Evolutionary conservation across 148 eudicot genomes (phyloP).

Genomic region (Cornus florida): DNA sequence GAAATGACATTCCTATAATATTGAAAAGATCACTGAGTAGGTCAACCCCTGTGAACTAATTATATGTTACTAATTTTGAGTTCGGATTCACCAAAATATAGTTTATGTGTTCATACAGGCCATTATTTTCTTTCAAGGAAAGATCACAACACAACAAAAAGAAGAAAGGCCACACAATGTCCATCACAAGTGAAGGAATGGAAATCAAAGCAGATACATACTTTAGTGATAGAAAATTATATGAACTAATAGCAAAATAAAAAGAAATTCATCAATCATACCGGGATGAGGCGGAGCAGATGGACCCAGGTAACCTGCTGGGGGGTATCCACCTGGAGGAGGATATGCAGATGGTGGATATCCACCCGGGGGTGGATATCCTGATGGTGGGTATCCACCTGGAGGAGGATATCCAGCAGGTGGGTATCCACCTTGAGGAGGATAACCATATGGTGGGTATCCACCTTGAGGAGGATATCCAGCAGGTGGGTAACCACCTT

Average conservation of each 20-base stretch:
- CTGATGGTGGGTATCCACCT: slow-evolving; percentile 40
- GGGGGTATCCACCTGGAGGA: slow-evolving; percentile 42
- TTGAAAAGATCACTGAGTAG: not conserved
- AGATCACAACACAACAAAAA: not conserved
- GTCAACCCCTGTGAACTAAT: not conserved
- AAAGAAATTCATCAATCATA: slow-evolving; percentile 11
- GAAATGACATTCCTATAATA: not conserved
- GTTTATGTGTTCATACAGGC: not conserved
- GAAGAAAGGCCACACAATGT: not conserved
- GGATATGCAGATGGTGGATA: slow-evolving; percentile 31
- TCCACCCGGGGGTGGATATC: slow-evolving; percentile 38
- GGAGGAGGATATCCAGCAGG: slow-evolving; percentile 38
- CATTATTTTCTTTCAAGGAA: not conserved
- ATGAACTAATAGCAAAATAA: not conserved
- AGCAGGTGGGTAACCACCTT: slow-evolving; percentile 32
- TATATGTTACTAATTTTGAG: no score
- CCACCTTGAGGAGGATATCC: slow-evolving; percentile 39
- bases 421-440: slow-evolving; percentile 30
- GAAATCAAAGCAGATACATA: not conserved
- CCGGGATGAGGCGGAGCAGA: slow-evolving; percentile 52
- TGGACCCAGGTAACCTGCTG: slow-evolving; percentile 46
- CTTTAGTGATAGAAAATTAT: not conserved
- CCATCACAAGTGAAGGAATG: not conserved
- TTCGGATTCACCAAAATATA: not conserved
- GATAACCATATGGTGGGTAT: slow-evolving; percentile 38